These are phyloP conservation scores for Metschnikowia lachancei DNA, from an alignment of 805 yeast genomes.

Conservation along the genomic window DNA sequence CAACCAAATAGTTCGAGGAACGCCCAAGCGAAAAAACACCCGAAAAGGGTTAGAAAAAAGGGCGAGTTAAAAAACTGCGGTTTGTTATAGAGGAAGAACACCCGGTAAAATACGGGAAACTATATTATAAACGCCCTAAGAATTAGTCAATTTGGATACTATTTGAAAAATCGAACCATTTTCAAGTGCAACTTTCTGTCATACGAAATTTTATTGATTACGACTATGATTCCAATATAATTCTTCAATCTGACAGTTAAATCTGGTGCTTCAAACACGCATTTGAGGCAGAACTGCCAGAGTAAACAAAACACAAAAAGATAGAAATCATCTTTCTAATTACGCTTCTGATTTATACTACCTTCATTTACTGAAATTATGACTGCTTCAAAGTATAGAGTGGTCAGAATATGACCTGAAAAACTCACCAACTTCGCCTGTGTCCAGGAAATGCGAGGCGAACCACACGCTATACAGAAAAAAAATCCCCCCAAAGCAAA, in stretches of 20 bases:
- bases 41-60: not conserved
- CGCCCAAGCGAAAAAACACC: not conserved
- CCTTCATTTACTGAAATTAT: not conserved
- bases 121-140: too few relatives aligned
- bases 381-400: not conserved
- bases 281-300: too few relatives aligned
- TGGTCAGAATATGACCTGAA: not conserved
- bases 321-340: too few relatives aligned
- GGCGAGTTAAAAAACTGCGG: not conserved
- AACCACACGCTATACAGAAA: not conserved
- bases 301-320: too few relatives aligned
- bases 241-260: too few relatives aligned
- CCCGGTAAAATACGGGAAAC: not conserved
- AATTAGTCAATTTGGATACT: too few relatives aligned
- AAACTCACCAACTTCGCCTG: not conserved
- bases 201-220: too few relatives aligned
- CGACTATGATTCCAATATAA: too few relatives aligned
- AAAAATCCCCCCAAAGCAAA: not conserved
- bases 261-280: too few relatives aligned
- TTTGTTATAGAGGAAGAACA: not conserved
- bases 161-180: too few relatives aligned
- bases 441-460: constrained; percentile 11
- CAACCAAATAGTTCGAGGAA: not conserved
- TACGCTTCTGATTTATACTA: too few relatives aligned
- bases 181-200: too few relatives aligned